A percentile compares a stretch with the other conserved stretches of the same genome.
Conservation (phyloP, 2,329 filamentous ascomycete species). For the Colletotrichum orchidophilum region DNA sequence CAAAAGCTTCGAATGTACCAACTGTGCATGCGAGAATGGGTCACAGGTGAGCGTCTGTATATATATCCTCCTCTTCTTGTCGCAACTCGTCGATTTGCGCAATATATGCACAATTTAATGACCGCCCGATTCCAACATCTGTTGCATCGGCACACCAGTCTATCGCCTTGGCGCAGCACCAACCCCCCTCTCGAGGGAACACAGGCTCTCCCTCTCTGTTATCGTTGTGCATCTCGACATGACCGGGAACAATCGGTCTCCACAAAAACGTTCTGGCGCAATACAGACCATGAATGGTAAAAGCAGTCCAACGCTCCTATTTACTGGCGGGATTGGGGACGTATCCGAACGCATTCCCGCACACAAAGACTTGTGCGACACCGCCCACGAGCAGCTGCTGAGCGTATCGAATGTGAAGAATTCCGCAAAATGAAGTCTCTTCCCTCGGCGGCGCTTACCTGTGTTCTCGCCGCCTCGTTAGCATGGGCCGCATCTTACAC, state of each 20-base stretch:
- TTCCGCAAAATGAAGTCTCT: not conserved
- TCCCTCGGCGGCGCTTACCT: not conserved
- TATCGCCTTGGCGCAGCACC: not conserved
- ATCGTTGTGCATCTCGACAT: not conserved
- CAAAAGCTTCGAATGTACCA: not conserved
- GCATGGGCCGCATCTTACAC: conserved; percentile 49
- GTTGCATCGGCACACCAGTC: not conserved
- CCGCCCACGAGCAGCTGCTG: rapidly evolving
- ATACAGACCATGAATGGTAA: not conserved
- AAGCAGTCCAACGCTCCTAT: not conserved
- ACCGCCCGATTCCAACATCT: not conserved
- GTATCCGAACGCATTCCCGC: not conserved
- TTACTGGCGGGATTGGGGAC: not conserved
- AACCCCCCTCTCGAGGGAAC: not conserved
- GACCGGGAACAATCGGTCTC: not conserved
- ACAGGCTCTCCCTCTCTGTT: not conserved
- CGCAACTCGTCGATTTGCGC: too few relatives aligned
- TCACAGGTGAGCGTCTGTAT: not conserved
- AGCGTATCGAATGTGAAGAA: too few relatives aligned
- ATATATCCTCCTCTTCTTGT: not conserved
- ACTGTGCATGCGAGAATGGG: not conserved
- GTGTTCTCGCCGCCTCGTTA: not conserved
- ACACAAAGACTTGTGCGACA: not conserved
- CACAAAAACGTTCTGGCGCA: not conserved
- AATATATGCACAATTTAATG: too few relatives aligned